A percentile compares a stretch with the other conserved stretches of the same genome.
Evolutionary conservation across 805 yeast genomes (phyloP).

Genomic region (Candida methanosorbosa): DNA sequence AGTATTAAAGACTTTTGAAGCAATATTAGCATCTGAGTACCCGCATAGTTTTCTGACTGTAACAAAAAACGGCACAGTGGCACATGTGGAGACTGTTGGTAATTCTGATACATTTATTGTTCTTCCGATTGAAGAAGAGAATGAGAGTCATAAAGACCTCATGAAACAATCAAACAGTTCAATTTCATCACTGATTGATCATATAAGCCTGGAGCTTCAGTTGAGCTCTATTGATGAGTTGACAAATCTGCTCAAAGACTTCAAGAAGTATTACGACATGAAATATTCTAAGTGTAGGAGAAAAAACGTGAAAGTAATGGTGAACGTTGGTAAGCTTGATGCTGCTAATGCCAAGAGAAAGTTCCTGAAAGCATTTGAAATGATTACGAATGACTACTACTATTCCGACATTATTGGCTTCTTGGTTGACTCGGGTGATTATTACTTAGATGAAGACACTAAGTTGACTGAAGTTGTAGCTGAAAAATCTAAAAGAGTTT

Average conservation of each 20-base stretch:
- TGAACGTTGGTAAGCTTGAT: constrained; percentile 13
- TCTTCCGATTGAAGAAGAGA: constrained; percentile 13
- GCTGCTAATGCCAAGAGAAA: constrained; percentile 3
- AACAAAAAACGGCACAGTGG: constrained; percentile 38
- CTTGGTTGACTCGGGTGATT: constrained; percentile 31
- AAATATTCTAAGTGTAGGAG: constrained; percentile 3
- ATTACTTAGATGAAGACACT: constrained; percentile 17
- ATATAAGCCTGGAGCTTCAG: background rate
- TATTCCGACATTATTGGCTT: constrained; percentile 26
- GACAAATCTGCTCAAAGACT: constrained; percentile 1
- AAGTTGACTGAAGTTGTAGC: constrained; percentile 4
- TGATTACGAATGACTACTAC: constrained; percentile 11
- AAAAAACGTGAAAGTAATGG: constrained; percentile 18
- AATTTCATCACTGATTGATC: background rate
- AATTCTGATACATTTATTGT: constrained; percentile 41
- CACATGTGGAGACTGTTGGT: constrained; percentile 41
- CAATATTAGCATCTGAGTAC: constrained; percentile 33
- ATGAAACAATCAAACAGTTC: background rate
- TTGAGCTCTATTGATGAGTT: constrained; percentile 5
- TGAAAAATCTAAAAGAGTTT: background rate
- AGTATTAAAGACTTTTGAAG: constrained; percentile 32
- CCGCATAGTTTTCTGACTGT: constrained; percentile 41
- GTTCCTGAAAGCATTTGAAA: constrained; percentile 1
- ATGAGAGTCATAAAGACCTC: background rate
- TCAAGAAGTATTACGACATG: constrained; percentile 1